These are phyloP conservation scores for Naganishia randhawae DNA, from an alignment of 768 basidiomycete species.

Conservation along the genomic window DNA sequence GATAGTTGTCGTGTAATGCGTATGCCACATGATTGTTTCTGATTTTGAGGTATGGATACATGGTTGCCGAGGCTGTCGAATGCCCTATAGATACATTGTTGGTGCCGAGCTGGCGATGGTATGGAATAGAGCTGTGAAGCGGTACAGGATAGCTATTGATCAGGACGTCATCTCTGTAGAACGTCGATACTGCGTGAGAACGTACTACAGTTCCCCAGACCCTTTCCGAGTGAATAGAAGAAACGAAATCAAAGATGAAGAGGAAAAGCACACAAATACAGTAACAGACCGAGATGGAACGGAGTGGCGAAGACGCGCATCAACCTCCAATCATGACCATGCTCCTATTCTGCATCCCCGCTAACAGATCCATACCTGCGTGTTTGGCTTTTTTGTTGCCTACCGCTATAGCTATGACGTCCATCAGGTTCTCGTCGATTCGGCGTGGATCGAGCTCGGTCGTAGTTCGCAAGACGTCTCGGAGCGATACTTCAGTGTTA, in stretches of 20 bases:
- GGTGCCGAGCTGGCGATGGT: slow-evolving; percentile 4
- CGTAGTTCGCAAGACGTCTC: slow-evolving; percentile 65
- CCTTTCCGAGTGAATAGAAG: not conserved
- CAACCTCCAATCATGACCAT: slow-evolving; percentile 95
- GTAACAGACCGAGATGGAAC: not conserved
- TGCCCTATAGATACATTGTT: not conserved
- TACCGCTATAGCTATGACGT: slow-evolving; percentile 64
- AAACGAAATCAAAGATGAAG: slow-evolving; percentile 18
- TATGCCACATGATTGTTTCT: not conserved
- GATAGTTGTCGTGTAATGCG: not conserved
- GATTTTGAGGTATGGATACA: slow-evolving; percentile 1
- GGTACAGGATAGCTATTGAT: not conserved
- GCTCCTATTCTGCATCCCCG: slow-evolving; percentile 61
- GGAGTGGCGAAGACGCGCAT: slow-evolving; percentile 42
- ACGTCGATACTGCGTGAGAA: not conserved
- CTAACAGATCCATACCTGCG: slow-evolving; percentile 66
- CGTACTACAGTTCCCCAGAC: not conserved
- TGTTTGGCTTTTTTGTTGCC: slow-evolving; percentile 73
- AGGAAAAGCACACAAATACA: slow-evolving; percentile 5
- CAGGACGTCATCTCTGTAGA: not conserved
- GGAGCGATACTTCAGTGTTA: slow-evolving; percentile 73
- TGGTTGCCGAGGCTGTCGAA: not conserved
- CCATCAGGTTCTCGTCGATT: slow-evolving; percentile 62
- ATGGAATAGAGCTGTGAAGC: not conserved
- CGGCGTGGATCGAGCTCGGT: slow-evolving; percentile 49